These are phyloP conservation scores for Geranium brycei DNA, from an alignment of 345 rosid species.

Conservation along the genomic window DNA sequence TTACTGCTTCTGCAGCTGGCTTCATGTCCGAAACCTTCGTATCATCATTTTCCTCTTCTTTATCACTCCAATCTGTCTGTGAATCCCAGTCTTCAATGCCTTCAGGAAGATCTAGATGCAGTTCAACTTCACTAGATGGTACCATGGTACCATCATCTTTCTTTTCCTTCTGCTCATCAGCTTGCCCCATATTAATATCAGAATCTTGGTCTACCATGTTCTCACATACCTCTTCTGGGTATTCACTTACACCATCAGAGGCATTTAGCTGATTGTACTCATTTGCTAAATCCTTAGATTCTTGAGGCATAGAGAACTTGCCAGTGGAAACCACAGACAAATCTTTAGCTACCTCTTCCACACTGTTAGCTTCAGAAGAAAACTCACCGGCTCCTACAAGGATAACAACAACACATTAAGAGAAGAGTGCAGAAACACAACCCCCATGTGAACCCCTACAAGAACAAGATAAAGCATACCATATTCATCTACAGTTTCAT, in stretches of 20 bases:
- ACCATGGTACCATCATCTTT: not conserved
- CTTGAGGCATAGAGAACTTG: no score
- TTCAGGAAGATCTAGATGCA: not conserved
- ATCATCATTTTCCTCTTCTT: not conserved
- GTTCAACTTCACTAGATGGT: not conserved
- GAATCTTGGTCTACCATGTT: no score
- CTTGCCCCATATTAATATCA: no score
- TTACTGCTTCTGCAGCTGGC: no score
- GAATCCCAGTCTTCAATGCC: not conserved
- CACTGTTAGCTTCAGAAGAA: not conserved
- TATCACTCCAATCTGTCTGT: constrained; percentile 16
- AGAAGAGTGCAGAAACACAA: not conserved
- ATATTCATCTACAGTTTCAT: not conserved
- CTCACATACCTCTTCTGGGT: no score
- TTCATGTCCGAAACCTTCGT: no score
- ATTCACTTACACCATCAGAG: no score
- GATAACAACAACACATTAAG: not conserved
- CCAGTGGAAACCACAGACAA: constrained; percentile 5
- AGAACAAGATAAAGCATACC: not conserved
- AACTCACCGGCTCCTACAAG: not conserved
- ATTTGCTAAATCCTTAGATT: constrained; percentile 4
- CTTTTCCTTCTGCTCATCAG: not conserved
- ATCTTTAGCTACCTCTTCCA: not conserved
- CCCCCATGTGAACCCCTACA: not conserved
- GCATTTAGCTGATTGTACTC: no score